Conservation (phyloP, 331 rosid species). For the Malus hybrid region DNA sequence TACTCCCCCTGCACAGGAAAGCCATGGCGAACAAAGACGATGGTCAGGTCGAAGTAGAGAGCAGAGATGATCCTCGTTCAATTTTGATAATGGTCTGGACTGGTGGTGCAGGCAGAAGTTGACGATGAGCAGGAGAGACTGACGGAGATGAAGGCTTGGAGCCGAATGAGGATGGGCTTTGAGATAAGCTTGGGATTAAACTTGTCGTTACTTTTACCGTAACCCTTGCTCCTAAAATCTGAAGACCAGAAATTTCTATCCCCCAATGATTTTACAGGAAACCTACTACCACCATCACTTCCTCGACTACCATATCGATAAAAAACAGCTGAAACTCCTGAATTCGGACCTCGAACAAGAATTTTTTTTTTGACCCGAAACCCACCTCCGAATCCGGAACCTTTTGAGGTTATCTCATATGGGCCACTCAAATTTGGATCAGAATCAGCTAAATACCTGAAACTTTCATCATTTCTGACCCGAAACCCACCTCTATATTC, state of each 20-base stretch:
- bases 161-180: too few species aligned
- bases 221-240: conserved; percentile 17
- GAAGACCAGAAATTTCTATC: background rate
- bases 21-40: too few species aligned
- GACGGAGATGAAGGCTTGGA: too few species aligned
- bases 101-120: too few species aligned
- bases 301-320: background rate
- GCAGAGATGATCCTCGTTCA: too few species aligned
- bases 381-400: conserved; percentile 34
- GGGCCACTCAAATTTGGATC: conserved; percentile 23
- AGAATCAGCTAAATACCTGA: background rate
- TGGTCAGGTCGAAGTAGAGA: too few species aligned
- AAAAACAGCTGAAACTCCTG: background rate
- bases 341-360: background rate
- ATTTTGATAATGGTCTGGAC: too few species aligned
- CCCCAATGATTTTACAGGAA: conserved; percentile 16
- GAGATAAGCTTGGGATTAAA: background rate
- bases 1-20: too few species aligned
- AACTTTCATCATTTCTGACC: background rate
- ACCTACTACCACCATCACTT: conserved; percentile 10
- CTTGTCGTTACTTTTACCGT: conserved; percentile 15
- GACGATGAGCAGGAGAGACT: too few species aligned
- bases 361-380: conserved; percentile 25
- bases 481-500: conserved; percentile 37
- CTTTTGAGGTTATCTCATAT: conserved; percentile 20